Evolutionary conservation across 225 moss, liverwort and hornwort genomes (phyloP).

Genomic region (Ulota crispa): DNA sequence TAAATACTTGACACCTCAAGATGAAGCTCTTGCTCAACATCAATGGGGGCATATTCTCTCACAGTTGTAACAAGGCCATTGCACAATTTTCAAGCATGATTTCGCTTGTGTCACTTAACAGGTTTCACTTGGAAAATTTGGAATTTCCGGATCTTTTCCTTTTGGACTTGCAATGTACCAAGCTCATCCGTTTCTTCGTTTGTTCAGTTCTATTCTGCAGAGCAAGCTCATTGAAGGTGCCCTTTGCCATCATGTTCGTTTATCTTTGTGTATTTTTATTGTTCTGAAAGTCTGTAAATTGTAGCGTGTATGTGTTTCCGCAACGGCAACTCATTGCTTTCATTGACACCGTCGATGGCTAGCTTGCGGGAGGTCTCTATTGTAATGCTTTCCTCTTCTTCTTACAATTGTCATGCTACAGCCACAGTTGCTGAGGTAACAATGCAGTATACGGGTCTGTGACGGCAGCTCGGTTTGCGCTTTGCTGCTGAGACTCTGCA

Average conservation of each 20-base stretch:
- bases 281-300: background rate
- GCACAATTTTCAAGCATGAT: conserved; percentile 21
- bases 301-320: background rate
- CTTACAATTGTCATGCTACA: background rate
- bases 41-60: background rate
- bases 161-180: background rate
- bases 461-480: background rate
- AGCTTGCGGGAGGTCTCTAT: background rate
- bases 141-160: background rate
- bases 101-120: conserved; percentile 18
- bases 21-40: conserved; percentile 3
- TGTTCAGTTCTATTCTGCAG: background rate
- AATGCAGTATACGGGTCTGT: too few species aligned
- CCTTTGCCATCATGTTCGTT: background rate
- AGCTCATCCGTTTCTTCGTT: background rate
- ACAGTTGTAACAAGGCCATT: background rate
- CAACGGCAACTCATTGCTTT: background rate
- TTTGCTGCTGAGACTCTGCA: background rate
- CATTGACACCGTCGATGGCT: background rate
- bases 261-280: background rate
- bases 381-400: background rate
- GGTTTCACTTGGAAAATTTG: background rate
- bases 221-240: background rate
- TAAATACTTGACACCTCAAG: conserved; percentile 10
- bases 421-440: background rate